Percentiles rank a stretch among this genome's conserved stretches.
Evolutionary conservation across 169 alveolate genomes (phyloP).

Genomic region (Cyclospora cayetanensis): DNA sequence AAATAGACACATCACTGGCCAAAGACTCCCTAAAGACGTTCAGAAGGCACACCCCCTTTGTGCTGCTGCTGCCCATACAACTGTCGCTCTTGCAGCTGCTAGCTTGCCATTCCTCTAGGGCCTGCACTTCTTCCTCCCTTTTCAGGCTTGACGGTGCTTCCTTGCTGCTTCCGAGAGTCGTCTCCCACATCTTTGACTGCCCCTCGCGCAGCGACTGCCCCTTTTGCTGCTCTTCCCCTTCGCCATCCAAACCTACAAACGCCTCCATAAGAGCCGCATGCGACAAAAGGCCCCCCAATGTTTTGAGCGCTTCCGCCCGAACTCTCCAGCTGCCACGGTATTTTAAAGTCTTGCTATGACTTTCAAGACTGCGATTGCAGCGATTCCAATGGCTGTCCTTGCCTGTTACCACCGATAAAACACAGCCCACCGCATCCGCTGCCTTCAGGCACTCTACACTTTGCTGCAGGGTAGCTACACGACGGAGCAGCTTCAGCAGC

Average conservation of each 20-base stretch:
- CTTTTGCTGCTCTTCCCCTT: background rate
- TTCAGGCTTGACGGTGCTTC: background rate
- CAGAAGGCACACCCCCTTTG: background rate
- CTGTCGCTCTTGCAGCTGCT: background rate
- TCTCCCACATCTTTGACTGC: background rate
- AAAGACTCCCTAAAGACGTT: background rate
- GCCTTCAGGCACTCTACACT: background rate
- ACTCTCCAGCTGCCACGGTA: background rate
- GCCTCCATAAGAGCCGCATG: background rate
- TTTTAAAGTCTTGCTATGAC: background rate
- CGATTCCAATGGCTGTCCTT: background rate
- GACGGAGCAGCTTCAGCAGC: conserved; percentile 51
- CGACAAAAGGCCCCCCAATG: background rate
- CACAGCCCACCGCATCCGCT: conserved; percentile 1
- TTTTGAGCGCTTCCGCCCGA: conserved; percentile 11
- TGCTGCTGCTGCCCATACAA: conserved; percentile 16
- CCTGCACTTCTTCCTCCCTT: background rate
- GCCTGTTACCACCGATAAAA: background rate
- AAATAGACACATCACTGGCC: background rate
- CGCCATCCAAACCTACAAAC: background rate
- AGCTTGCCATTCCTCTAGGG: background rate
- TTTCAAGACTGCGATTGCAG: background rate
- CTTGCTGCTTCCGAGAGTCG: background rate
- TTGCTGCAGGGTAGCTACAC: conserved; percentile 22
- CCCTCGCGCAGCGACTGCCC: background rate